phyloP scores from a whole-genome alignment of 2,329 filamentous ascomycete species.

The Colletotrichum chlorophyti region DNA sequence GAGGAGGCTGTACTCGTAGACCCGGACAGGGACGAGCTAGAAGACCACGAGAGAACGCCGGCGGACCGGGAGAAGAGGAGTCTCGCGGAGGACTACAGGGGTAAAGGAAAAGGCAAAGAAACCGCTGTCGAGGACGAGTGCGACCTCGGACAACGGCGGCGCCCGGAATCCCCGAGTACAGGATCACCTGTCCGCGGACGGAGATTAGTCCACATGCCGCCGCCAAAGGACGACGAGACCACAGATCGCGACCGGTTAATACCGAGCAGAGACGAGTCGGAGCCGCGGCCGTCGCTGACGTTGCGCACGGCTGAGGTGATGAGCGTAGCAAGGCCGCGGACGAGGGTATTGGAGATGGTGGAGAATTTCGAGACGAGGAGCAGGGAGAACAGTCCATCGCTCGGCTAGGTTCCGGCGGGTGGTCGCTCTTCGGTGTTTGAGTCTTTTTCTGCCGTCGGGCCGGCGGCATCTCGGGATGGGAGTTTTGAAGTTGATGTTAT shows the following conservation, averaged over 20 bases:
- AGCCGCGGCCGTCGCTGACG: conserved; percentile 40
- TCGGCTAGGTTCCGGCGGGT: neutral
- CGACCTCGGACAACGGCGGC: neutral
- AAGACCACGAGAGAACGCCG: conserved; percentile 1
- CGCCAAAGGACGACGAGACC: conserved; percentile 18
- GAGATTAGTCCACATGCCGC: conserved; percentile 27
- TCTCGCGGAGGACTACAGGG: neutral
- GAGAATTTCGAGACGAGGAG: conserved; percentile 59
- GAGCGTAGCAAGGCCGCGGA: conserved; percentile 47
- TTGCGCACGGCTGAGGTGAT: conserved; percentile 56
- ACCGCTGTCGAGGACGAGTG: neutral
- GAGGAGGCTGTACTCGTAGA: conserved; percentile 51
- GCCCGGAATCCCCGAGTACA: conserved; percentile 22
- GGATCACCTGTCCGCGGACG: conserved; percentile 16
- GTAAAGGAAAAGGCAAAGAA: conserved; percentile 26
- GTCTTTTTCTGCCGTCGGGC: neutral
- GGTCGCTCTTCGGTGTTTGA: neutral
- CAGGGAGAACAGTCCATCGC: conserved; percentile 44
- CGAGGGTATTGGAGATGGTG: conserved; percentile 62
- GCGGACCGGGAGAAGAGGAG: conserved; percentile 8
- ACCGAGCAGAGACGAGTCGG: conserved; percentile 28
- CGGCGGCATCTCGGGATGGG: no score
- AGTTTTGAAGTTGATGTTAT: no score
- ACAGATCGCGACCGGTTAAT: neutral
- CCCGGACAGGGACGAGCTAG: conserved; percentile 38